Evolutionary conservation across 164 flowering plant species (phyloP).

Genomic region (Aristolochia contorta): DNA sequence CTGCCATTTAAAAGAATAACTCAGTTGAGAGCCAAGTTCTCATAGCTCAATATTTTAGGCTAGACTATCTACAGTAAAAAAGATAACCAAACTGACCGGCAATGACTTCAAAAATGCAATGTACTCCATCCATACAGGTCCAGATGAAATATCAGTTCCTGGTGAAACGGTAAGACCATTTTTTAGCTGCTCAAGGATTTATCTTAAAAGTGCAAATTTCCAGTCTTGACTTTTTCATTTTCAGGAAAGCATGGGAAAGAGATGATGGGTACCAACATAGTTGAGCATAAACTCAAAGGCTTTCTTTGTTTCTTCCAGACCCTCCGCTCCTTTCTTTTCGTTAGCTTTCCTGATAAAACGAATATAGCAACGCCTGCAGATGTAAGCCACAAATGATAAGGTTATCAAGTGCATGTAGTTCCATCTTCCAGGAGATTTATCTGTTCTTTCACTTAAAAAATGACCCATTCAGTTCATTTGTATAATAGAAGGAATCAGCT

Average conservation of each 20-base stretch:
- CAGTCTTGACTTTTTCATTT: not conserved
- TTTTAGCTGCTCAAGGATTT: not conserved
- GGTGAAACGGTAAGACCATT: not conserved
- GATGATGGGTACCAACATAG: conserved; percentile 57
- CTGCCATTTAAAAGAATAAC: conserved; percentile 26
- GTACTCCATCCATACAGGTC: conserved; percentile 97
- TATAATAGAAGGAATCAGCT: not conserved
- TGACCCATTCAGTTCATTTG: too few species aligned
- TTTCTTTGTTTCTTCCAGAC: conserved; percentile 89
- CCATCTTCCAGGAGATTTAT: too few species aligned
- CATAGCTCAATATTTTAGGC: not conserved
- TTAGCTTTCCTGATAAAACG: conserved; percentile 81
- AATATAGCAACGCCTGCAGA: conserved; percentile 85
- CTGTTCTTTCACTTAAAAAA: too few species aligned
- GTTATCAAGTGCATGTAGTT: not conserved
- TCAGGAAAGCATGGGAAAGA: not conserved
- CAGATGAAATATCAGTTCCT: conserved; percentile 93
- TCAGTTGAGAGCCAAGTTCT: not conserved
- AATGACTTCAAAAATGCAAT: conserved; percentile 70
- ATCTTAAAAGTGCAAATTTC: too few species aligned
- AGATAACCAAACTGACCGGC: conserved; percentile 42
- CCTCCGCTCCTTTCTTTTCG: conserved; percentile 82
- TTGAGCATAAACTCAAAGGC: conserved; percentile 93
- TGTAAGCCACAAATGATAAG: not conserved
- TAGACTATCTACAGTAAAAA: not conserved